Conservation (phyloP, 306 rosid genomes). For the Trifolium dubium region DNA sequence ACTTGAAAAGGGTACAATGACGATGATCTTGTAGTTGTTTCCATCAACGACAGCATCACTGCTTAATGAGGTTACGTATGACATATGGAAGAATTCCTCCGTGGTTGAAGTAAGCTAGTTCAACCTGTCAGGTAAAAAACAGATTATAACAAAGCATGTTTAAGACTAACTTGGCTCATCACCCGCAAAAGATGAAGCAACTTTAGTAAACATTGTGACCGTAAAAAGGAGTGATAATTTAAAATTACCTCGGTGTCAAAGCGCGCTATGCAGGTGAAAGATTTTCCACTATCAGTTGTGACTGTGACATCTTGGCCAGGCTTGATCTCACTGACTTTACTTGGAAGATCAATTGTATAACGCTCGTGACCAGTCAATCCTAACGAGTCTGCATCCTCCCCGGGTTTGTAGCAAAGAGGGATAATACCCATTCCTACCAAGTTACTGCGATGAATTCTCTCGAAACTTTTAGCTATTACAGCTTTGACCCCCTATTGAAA, state of each 20-base stretch:
- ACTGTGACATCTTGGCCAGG: constrained; percentile 93
- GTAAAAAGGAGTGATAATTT: not conserved
- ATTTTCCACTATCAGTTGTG: constrained; percentile 78
- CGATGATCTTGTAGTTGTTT: constrained; percentile 9
- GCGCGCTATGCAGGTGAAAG: constrained; percentile 79
- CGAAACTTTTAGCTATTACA: constrained; percentile 86
- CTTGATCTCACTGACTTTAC: constrained; percentile 64
- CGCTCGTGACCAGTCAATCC: constrained; percentile 95
- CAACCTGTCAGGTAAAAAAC: constrained; percentile 60
- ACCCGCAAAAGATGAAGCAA: not conserved
- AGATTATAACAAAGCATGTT: constrained; percentile 4
- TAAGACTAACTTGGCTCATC: not conserved
- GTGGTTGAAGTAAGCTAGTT: constrained; percentile 78
- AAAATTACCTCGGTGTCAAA: constrained; percentile 85
- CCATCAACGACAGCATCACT: constrained; percentile 48
- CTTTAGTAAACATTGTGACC: not conserved
- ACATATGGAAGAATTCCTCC: constrained; percentile 95
- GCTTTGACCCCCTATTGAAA: constrained; percentile 87
- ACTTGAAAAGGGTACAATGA: not conserved
- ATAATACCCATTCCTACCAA: constrained; percentile 94
- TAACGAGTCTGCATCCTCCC: constrained; percentile 82
- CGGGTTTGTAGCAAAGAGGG: constrained; percentile 88
- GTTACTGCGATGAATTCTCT: constrained; percentile 95
- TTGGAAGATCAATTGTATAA: constrained; percentile 84
- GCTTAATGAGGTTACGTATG: constrained; percentile 67